Base-by-base conservation (phyloP, 2,329 filamentous ascomycete species). In the Ampelomyces quisqualis region DNA sequence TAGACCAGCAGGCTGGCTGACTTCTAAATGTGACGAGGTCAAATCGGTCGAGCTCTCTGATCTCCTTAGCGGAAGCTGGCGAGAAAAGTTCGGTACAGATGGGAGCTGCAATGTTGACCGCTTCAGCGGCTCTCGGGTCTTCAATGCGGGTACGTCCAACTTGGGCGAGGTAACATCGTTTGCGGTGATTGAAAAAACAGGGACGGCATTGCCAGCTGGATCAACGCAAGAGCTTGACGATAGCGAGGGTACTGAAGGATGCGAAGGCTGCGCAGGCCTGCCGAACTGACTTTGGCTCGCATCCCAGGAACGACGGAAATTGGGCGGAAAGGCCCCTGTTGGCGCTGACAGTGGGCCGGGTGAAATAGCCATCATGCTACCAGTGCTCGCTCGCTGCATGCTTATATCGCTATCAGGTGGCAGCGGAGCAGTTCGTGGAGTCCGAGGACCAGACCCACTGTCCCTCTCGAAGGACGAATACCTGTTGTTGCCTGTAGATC, bases 361-460 rank as follows among this genome's bases (percentile, higher is more conserved):
- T 18, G 67, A 72, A 34, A 66, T 72, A 13, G 61, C 58, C 24
- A 68, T 64, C 47, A 63, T 69, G 37, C 66, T 75, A 28, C 68
- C 63, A 7, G 66, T 63, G n/a, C 67, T 65, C 18, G 72, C 70
- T 37, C 77, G 73, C 38, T 70, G 67, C 47, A 66, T 50, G 20
- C 46, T 58, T 10, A 68, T 54, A 38, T 84, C 78, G 60, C 22
- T 82, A 77, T 69, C 67, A 5, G 65, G 65, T 21, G 67, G 67
- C 26, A 70, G 46, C 11, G 67, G 67, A 30, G 66, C 66, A 19
- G 67, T 70, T 17, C 54, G 62, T 13, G 67, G 67, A 10, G 64
- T 68, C 7, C 65, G 57, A 14, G 64, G 54, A 14, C 62, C 66
- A 14, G 64, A 59, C 2, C 51, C 34, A 10, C 49, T 36, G 2